Evolutionary conservation across 139 green algal species (phyloP).

Genomic region (Chlamydomonas applanata): DNA sequence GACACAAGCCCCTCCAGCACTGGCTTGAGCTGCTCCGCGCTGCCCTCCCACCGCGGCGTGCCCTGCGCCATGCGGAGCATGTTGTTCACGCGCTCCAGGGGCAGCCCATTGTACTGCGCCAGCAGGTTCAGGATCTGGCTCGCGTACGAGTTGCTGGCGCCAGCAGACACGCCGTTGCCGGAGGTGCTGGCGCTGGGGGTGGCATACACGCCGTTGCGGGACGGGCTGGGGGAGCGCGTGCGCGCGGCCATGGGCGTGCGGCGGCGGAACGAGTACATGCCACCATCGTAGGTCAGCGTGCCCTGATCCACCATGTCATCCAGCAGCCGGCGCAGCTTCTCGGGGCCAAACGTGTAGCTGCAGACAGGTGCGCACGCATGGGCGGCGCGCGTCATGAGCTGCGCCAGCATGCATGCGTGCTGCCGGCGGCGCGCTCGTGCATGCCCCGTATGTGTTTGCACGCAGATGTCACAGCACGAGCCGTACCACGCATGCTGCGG

Average conservation of each 20-base stretch:
- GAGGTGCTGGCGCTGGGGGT: too few species aligned
- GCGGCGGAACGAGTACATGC: background rate
- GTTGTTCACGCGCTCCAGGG: constrained; percentile 15
- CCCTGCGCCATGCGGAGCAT: constrained; percentile 4
- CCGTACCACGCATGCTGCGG: too few species aligned
- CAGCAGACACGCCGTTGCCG: background rate
- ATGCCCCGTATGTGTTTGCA: too few species aligned
- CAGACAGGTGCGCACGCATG: background rate
- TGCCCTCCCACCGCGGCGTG: too few species aligned
- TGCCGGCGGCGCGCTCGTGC: too few species aligned
- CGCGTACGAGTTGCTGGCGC: background rate
- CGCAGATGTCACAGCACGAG: too few species aligned
- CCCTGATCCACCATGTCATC: constrained; percentile 6
- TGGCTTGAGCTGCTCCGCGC: too few species aligned
- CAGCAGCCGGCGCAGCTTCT: constrained; percentile 1
- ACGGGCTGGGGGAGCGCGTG: too few species aligned
- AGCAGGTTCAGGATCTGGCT: background rate
- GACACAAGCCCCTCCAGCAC: too few species aligned
- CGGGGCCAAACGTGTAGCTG: background rate
- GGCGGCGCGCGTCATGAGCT: too few species aligned
- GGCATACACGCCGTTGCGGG: too few species aligned
- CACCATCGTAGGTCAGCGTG: background rate
- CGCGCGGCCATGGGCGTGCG: background rate
- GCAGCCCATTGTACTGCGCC: constrained; percentile 4
- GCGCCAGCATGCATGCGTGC: too few species aligned